Percentiles rank a stretch among this genome's conserved stretches.
phyloP scores from a whole-genome alignment of 2,329 filamentous ascomycete genomes.

The Chalara sp. region DNA sequence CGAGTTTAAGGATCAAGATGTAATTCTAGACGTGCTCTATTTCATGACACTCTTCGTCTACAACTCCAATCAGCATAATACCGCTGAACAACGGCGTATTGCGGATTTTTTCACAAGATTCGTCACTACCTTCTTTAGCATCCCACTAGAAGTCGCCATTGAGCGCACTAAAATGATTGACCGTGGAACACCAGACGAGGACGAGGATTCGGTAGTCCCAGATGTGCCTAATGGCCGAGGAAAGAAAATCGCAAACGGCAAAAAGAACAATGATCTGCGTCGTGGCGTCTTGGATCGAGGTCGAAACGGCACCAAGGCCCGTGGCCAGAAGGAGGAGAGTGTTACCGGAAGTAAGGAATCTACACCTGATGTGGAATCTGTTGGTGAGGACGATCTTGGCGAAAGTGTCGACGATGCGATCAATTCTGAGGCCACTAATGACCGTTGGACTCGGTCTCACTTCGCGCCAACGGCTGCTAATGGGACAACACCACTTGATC shows the following conservation, averaged over 20 bases:
- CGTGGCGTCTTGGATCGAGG: constrained; percentile 78
- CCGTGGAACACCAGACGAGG: constrained; percentile 67
- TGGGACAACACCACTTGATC: constrained; percentile 44
- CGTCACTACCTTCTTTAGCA: constrained; percentile 68
- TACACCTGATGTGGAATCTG: constrained; percentile 77
- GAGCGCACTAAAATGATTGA: constrained; percentile 63
- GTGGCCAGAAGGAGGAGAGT: constrained; percentile 75
- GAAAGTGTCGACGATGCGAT: constrained; percentile 52
- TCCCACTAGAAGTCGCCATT: constrained; percentile 62
- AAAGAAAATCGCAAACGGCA: constrained; percentile 56
- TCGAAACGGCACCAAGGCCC: constrained; percentile 62
- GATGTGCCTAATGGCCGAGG: constrained; percentile 63
- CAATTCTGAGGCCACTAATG: constrained; percentile 56
- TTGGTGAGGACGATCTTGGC: constrained; percentile 64
- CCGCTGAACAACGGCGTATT: constrained; percentile 66
- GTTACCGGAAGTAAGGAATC: constrained; percentile 78
- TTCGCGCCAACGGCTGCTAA: constrained; percentile 43
- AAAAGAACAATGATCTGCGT: constrained; percentile 68
- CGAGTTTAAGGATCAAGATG: constrained; percentile 63
- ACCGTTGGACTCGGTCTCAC: constrained; percentile 58
- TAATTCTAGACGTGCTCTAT: constrained; percentile 56
- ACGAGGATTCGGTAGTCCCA: constrained; percentile 55
- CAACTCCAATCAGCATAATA: constrained; percentile 63
- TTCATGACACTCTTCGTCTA: constrained; percentile 60
- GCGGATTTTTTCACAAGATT: constrained; percentile 72